Base-by-base conservation (phyloP, 495 filamentous ascomycete species). In the Tuber microsphaerosporum region DNA sequence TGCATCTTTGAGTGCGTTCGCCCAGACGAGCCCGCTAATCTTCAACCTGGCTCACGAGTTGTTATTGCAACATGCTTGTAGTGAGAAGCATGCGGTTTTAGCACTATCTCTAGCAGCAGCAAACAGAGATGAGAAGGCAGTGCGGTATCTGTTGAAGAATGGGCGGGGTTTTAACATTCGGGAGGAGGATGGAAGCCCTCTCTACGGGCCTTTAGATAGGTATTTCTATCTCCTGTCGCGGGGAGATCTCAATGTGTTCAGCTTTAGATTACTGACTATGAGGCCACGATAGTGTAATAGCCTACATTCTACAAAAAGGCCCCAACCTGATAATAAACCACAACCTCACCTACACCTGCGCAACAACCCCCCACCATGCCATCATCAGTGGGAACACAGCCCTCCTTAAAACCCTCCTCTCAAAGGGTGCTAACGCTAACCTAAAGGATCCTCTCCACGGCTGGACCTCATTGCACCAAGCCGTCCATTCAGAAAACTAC, bases 401-500 rank as follows among this genome's bases (percentile, higher is more conserved):
- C 26, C 56, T 65, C 56, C 56, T 65, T 65, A 65, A 65, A 65
- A 65, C 56, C 56, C 56, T 65, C 26, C 56, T 65, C 26, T 31
- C 56, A 65, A 65, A 65, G 31, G 56, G 56, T 65, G 56, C 56
- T 65, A 65, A 65, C 14, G 56, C 56, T 3, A 31, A 65, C 56
- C 16, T 65, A 26, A 65, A 34, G 26, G 56, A 65, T 26, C 31
- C 56, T 14, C 56, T 65, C 56, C 56, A 65, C 31, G 56, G 56
- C 26, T 65, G 56, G 56, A 65, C 26, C 4, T 65, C 56, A 65
- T 34, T 65, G 26, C 56, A 65, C 56, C 56, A 65, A 65, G 56
- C 56, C 56, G 56, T 65, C 26, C 56, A 65, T 26, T 65, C 31
- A 6, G 56, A 65, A 65, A 65, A 65, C 14, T 65, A 65, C 26